Evolutionary conservation across 495 filamentous ascomycete species (phyloP).

Genomic region (Aspergillus conjunctus): DNA sequence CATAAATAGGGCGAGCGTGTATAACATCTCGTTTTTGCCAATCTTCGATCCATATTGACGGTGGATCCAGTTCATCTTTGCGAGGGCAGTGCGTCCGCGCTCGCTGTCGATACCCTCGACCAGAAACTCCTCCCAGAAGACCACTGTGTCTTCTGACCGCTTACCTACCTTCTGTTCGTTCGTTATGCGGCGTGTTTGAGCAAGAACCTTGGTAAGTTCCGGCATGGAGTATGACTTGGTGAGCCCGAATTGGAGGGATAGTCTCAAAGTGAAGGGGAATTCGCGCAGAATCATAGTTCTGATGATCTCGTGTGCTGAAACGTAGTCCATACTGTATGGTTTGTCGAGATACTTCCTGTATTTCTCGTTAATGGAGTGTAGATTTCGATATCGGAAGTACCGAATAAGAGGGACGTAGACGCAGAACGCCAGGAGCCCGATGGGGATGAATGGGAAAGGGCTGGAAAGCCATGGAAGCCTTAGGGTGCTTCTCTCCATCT

Average conservation of each 20-base stretch:
- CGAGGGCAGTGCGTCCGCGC: neutral
- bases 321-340: slow-evolving; percentile 1
- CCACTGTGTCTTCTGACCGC: slow-evolving; percentile 5
- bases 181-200: slow-evolving; percentile 2
- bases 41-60: slow-evolving; percentile 2
- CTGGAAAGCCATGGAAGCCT: neutral
- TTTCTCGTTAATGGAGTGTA: neutral
- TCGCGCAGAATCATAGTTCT: neutral
- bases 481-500: neutral
- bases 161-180: neutral
- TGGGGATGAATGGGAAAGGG: neutral
- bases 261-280: neutral
- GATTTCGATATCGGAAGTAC: neutral
- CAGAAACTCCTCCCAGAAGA: slow-evolving; percentile 1
- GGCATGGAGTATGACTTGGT: slow-evolving; percentile 4
- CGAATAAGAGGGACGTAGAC: neutral
- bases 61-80: slow-evolving; percentile 6
- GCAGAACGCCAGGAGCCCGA: neutral
- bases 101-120: slow-evolving; percentile 1
- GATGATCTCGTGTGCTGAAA: neutral
- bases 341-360: neutral
- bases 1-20: neutral
- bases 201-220: neutral
- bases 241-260: neutral
- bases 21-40: neutral